Percentiles rank a stretch among this genome's conserved stretches.
phyloP scores from a whole-genome alignment of 1,284 basidiomycete genomes.

The Earliella scabrosa region DNA sequence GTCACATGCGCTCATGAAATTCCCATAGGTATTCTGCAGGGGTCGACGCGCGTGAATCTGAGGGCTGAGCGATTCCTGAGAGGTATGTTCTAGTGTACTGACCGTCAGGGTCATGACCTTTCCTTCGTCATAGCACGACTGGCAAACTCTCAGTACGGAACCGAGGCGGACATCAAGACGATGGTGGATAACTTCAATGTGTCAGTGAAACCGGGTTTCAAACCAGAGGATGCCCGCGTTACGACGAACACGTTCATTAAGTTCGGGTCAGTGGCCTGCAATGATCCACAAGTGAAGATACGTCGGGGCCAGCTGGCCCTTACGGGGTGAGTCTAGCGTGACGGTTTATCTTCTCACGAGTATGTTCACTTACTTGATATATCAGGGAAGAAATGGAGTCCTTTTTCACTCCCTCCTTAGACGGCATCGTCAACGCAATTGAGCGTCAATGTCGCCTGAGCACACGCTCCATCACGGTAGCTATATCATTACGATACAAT shows the following conservation, averaged over 20 bases:
- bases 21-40: constrained; percentile 34
- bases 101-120: no score
- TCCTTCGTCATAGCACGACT: no score
- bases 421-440: constrained; percentile 38
- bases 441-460: constrained; percentile 32
- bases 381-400: constrained; percentile 37
- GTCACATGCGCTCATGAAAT: no score
- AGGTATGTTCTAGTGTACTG: constrained; percentile 30
- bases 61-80: constrained; percentile 37
- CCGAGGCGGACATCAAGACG: constrained; percentile 36
- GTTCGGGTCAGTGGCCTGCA: constrained; percentile 36
- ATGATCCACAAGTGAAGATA: constrained; percentile 13
- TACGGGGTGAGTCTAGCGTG: not conserved
- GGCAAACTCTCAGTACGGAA: constrained; percentile 38
- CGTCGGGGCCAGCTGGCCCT: constrained; percentile 11
- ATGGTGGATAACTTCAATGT: constrained; percentile 46
- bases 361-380: not conserved
- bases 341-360: not conserved
- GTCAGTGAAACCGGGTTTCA: constrained; percentile 46
- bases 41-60: constrained; percentile 29
- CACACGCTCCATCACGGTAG: not conserved
- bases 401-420: constrained; percentile 45
- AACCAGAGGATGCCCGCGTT: no score
- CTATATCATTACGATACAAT: no score
- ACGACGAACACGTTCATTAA: constrained; percentile 41